Conservation (phyloP, 208 protist species). For the Acanthamoeba healyi region DNA sequence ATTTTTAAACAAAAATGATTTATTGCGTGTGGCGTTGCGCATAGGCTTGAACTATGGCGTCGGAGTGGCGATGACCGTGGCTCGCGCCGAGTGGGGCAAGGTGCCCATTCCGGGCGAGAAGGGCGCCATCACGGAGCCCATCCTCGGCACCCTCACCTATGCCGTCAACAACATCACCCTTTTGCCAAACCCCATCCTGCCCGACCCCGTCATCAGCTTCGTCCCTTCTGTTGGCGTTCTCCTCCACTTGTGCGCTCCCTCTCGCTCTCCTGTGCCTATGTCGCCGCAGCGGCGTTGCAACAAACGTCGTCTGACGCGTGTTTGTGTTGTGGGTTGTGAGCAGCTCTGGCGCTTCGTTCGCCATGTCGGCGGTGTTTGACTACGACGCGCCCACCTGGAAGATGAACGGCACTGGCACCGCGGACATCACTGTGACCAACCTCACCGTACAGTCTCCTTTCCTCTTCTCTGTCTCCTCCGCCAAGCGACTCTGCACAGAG, state of each 20-base stretch:
- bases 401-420: background rate
- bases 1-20: background rate
- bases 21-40: too few relatives aligned
- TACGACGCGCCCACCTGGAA: conserved; percentile 7
- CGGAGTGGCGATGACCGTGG: background rate
- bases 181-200: background rate
- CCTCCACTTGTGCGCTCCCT: background rate
- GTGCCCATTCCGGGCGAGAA: background rate
- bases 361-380: background rate
- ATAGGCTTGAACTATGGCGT: background rate
- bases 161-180: background rate
- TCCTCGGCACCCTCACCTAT: background rate
- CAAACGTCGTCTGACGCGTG: too few relatives aligned
- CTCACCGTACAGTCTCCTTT: too few relatives aligned
- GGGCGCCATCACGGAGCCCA: background rate
- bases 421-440: background rate
- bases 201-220: background rate
- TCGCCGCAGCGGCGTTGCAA: too few relatives aligned
- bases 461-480: background rate
- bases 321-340: too few relatives aligned
- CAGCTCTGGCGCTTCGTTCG: background rate
- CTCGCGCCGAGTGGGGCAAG: conserved; percentile 18
- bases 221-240: background rate
- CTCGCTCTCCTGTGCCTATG: background rate
- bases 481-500: too few relatives aligned